A percentile compares a stretch with the other conserved stretches of the same genome.
Conservation (phyloP, 2,329 filamentous ascomycete genomes). For the Fusarium sp. region DNA sequence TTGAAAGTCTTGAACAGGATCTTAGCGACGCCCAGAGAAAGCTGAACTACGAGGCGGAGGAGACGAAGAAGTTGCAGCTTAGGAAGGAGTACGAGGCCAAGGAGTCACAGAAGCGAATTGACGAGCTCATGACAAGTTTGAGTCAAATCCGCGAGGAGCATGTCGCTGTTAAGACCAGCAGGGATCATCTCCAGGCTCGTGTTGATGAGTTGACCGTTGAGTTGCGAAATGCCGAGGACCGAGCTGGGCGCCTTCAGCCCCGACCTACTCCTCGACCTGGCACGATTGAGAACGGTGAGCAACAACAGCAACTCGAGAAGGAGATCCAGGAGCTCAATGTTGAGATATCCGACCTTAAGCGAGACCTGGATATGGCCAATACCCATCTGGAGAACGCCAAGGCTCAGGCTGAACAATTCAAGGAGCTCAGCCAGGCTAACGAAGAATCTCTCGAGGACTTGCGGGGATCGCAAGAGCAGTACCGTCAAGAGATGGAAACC, state of each 20-base stretch:
- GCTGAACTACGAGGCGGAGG: slow-evolving; percentile 83
- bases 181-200: slow-evolving; percentile 87
- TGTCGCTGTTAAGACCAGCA: slow-evolving; percentile 84
- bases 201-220: slow-evolving; percentile 92
- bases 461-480: slow-evolving; percentile 84
- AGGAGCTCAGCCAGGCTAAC: slow-evolving; percentile 83
- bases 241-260: slow-evolving; percentile 83
- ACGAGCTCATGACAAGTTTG: slow-evolving; percentile 85
- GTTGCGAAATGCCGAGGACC: slow-evolving; percentile 88
- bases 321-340: slow-evolving; percentile 83
- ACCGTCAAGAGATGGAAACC: slow-evolving; percentile 84
- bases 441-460: slow-evolving; percentile 89
- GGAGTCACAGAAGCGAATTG: slow-evolving; percentile 89
- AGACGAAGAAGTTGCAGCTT: slow-evolving; percentile 82
- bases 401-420: slow-evolving; percentile 86
- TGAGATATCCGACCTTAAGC: slow-evolving; percentile 87
- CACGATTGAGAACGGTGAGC: slow-evolving; percentile 54
- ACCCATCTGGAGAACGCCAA: slow-evolving; percentile 85
- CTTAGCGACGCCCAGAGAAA: slow-evolving; percentile 83
- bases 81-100: slow-evolving; percentile 91
- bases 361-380: slow-evolving; percentile 83
- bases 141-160: slow-evolving; percentile 87
- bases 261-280: slow-evolving; percentile 73
- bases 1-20: slow-evolving; percentile 84
- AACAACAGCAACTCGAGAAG: slow-evolving; percentile 64